Evolutionary conservation across 352 stramenopile genomes (phyloP).

Genomic region (Pythium periplocum): DNA sequence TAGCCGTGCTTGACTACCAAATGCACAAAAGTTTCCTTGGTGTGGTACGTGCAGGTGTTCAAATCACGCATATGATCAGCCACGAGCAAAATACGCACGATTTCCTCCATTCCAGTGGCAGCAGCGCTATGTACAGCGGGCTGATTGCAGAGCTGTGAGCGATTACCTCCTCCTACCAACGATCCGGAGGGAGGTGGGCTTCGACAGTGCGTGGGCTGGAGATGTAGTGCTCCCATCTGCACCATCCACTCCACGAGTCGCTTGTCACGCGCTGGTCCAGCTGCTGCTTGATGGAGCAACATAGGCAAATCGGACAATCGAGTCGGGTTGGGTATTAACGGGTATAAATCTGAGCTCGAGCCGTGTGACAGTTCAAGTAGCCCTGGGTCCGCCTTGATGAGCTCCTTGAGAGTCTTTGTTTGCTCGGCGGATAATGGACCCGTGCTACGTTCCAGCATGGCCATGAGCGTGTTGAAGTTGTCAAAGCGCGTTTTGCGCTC

Average conservation of each 20-base stretch:
- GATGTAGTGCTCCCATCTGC: constrained; percentile 19
- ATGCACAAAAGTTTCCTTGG: too few relatives aligned
- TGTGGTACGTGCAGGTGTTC: too few relatives aligned
- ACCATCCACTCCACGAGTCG: constrained; percentile 33
- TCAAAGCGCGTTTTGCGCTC: neutral
- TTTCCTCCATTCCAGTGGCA: too few relatives aligned
- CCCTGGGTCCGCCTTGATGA: constrained; percentile 2
- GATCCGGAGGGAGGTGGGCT: too few relatives aligned
- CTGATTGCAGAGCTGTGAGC: too few relatives aligned
- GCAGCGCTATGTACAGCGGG: too few relatives aligned
- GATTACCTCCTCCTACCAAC: too few relatives aligned
- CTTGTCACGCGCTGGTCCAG: constrained; percentile 20
- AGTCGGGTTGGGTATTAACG: neutral
- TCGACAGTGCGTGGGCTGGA: constrained; percentile 7
- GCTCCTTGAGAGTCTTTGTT: constrained; percentile 6
- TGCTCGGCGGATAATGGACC: constrained; percentile 2
- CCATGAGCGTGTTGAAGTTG: constrained; percentile 18
- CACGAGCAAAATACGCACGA: too few relatives aligned
- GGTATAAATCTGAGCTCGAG: too few relatives aligned
- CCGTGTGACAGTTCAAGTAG: neutral
- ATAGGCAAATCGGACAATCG: neutral
- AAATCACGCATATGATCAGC: too few relatives aligned
- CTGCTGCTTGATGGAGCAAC: constrained; percentile 23
- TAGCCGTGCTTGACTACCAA: too few relatives aligned
- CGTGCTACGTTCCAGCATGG: constrained; percentile 8